Base-by-base conservation (phyloP, 441 rosid genomes). In the Melastoma candidum region DNA sequence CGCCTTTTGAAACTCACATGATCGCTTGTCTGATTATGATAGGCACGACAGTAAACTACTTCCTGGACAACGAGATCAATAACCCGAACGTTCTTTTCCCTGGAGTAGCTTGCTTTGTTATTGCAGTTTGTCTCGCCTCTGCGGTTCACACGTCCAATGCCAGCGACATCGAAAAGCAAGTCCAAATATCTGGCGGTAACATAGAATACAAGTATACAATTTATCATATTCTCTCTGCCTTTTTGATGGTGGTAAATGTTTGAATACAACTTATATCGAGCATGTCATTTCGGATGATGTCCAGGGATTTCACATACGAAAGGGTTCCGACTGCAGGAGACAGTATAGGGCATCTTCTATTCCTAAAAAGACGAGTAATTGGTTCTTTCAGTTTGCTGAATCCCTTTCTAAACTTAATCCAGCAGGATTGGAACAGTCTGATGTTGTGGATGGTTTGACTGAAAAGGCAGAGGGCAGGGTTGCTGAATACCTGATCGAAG, bases 41-140 rank as follows among this genome's bases (percentile, higher is more conserved):
- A 88, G 95, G 93, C 7, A 80, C 95, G n/a, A 84, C 87, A 26
- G 11, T 90, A 67, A 87, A 87, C 74, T 87, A 81, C 74, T 87
- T 78, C 74, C 72, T 90, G 68, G 96, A 87, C 46, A 76, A 79
- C 66, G 84, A 59, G 71, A 87, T 87, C 41, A 90, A 90, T 57
- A 78, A 62, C 54, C 95, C 97, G 0, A 80, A 77, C 74, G 68
- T 85, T 49, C 86, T 90, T 27, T 87, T 87, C 58, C 80, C 95
- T 0, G 97, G 97, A 1, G 90, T 90, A 1, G 90, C 74, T 46
- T 87, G 96, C 78, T 87, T 87, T 75, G 51, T 87, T 71, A 59
- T 85, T 44, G 95, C 93, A 12, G 83, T 81, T 47, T 80, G 79
- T 64, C 84, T 90, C n/a, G 96, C 86, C 11, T 80, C 97, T 27